Percentiles rank a stretch among this genome's conserved stretches.
phyloP scores from a whole-genome alignment of 108 stramenopile genomes.

The Cyclotella atomus region DNA sequence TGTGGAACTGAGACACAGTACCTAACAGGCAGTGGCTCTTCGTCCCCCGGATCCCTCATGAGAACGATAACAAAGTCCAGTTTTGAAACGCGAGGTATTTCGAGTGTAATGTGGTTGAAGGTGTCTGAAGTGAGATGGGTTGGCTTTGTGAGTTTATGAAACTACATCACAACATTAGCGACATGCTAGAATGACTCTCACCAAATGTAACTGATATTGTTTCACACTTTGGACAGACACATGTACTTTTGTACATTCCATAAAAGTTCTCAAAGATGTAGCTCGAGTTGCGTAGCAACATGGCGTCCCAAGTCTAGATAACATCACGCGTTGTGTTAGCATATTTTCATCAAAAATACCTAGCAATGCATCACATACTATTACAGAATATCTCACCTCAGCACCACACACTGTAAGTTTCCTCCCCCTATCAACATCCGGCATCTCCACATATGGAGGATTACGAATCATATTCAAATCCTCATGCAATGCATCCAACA shows the following conservation, averaged over 20 bases:
- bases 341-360: background rate
- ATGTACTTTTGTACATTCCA: slow-evolving; percentile 85
- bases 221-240: slow-evolving; percentile 88
- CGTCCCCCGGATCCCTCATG: slow-evolving; percentile 15
- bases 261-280: slow-evolving; percentile 80
- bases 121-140: slow-evolving; percentile 13
- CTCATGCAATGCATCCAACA: slow-evolving; percentile 95
- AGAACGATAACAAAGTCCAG: slow-evolving; percentile 23
- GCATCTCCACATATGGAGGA: slow-evolving; percentile 91
- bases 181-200: slow-evolving; percentile 6
- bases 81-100: slow-evolving; percentile 64
- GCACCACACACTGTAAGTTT: slow-evolving; percentile 73
- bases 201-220: slow-evolving; percentile 91
- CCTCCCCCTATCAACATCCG: slow-evolving; percentile 68
- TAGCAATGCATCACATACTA: no score
- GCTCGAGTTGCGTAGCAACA: slow-evolving; percentile 74
- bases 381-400: slow-evolving; percentile 42
- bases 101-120: slow-evolving; percentile 83
- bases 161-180: background rate
- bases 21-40: slow-evolving; percentile 26
- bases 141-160: background rate
- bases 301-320: slow-evolving; percentile 65
- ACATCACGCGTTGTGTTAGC: background rate
- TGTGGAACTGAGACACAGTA: slow-evolving; percentile 34
- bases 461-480: slow-evolving; percentile 93